Evolutionary conservation across 2,329 filamentous ascomycete genomes (phyloP).

Genomic region (Endoconidiophora polonica): DNA sequence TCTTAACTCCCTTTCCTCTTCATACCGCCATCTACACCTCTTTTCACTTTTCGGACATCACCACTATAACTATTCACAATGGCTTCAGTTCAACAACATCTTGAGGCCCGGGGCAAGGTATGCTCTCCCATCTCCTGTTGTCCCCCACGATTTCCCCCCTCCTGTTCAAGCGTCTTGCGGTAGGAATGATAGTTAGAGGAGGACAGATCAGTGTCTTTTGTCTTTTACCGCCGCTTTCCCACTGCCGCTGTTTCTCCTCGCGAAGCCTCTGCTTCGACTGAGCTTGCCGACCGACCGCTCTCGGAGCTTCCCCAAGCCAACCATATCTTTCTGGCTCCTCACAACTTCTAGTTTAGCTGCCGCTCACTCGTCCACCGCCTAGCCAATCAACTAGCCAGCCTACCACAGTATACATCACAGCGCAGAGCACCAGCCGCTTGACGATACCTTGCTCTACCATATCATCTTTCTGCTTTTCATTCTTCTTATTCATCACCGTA

Average conservation of each 20-base stretch:
- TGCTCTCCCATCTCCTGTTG: conserved; percentile 8
- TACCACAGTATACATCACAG: no score
- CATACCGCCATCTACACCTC: conserved; percentile 13
- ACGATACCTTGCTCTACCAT: not conserved
- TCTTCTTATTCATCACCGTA: no score
- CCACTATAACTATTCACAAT: conserved; percentile 22
- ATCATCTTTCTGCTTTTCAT: not conserved
- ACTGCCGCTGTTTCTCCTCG: not conserved
- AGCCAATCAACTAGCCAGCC: no score
- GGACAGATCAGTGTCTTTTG: not conserved
- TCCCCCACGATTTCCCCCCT: not conserved
- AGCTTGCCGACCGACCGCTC: not conserved
- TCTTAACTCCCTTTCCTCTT: conserved; percentile 10
- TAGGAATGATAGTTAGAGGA: not conserved
- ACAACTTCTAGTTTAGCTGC: not conserved
- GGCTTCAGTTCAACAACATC: conserved; percentile 64
- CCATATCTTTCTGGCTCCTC: not conserved
- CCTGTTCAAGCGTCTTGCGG: not conserved
- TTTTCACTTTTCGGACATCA: conserved; percentile 2
- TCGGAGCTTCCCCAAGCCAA: conserved; percentile 9
- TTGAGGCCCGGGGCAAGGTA: conserved; percentile 51
- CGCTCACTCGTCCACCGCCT: no score
- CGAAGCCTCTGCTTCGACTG: not conserved
- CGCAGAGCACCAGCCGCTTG: no score
- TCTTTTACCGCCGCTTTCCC: not conserved